These are phyloP conservation scores for Cladosporium austrohemisphaericum DNA, from an alignment of 2,329 filamentous ascomycete species.

Conservation along the genomic window DNA sequence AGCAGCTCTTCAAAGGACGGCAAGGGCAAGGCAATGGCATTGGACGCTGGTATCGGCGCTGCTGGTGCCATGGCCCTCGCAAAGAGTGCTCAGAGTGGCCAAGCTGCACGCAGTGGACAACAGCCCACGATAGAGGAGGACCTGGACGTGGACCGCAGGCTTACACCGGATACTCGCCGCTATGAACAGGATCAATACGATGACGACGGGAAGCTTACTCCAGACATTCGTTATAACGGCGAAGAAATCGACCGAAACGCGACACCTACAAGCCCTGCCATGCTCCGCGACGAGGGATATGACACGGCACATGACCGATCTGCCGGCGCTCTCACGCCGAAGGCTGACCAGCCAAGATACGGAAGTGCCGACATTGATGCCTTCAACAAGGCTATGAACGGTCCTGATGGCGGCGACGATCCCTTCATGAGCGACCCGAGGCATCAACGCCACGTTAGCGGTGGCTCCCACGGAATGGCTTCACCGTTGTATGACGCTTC, in stretches of 20 bases:
- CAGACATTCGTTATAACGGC: constrained; percentile 20
- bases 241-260: constrained; percentile 19
- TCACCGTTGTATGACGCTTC: constrained; percentile 88
- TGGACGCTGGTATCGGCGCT: constrained; percentile 24
- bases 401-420: constrained; percentile 35
- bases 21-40: constrained; percentile 19
- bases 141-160: constrained; percentile 35
- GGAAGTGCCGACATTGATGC: constrained; percentile 57
- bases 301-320: constrained; percentile 62
- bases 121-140: constrained; percentile 33
- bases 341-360: constrained; percentile 36
- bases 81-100: constrained; percentile 5
- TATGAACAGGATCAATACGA: constrained; percentile 33
- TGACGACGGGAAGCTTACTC: constrained; percentile 39
- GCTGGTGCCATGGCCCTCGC: constrained; percentile 26
- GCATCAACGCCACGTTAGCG: constrained; percentile 69
- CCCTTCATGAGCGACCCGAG: constrained; percentile 59
- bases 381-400: constrained; percentile 48
- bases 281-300: constrained; percentile 82
- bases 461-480: constrained; percentile 85
- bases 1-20: constrained; percentile 19
- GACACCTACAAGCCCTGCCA: constrained; percentile 50
- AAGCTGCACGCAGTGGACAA: constrained; percentile 22
- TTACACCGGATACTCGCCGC: constrained; percentile 35
- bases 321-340: constrained; percentile 46